Conservation (phyloP, 352 stramenopile genomes). For the Phytophthora syringae region DNA sequence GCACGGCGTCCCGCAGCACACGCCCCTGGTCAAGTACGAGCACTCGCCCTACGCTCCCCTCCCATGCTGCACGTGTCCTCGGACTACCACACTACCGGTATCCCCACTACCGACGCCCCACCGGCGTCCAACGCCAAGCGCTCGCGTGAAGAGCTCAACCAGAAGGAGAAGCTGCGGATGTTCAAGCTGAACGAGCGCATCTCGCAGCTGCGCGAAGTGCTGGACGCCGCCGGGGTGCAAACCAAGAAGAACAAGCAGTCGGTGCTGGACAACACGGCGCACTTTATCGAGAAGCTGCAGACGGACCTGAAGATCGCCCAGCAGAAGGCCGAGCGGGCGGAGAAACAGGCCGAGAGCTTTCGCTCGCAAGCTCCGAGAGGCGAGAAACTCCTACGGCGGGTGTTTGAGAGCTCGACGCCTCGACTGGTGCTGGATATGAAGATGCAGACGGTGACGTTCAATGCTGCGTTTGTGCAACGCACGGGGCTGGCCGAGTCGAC, state of each 20-base stretch:
- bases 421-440: conserved; percentile 56
- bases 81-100: conserved; percentile 53
- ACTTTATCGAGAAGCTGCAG: conserved; percentile 69
- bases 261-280: conserved; percentile 63
- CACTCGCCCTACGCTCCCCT: conserved; percentile 42
- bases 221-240: conserved; percentile 60
- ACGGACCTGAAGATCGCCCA: conserved; percentile 55
- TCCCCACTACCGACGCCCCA: conserved; percentile 17
- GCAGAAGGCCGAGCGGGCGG: conserved; percentile 55
- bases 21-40: conserved; percentile 47
- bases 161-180: conserved; percentile 89
- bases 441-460: conserved; percentile 57
- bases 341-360: conserved; percentile 58
- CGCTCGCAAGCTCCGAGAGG: conserved; percentile 32
- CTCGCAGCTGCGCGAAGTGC: conserved; percentile 60
- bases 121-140: conserved; percentile 50
- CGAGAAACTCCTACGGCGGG: conserved; percentile 33
- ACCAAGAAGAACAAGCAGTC: conserved; percentile 83
- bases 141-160: conserved; percentile 79
- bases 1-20: conserved; percentile 2
- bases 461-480: conserved; percentile 54
- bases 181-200: conserved; percentile 86
- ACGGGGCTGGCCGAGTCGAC: conserved; percentile 45
- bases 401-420: conserved; percentile 62
- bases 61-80: conserved; percentile 57